Conservation (phyloP, 73 alveolate species). For the Symbiodinium pilosum region DNA sequence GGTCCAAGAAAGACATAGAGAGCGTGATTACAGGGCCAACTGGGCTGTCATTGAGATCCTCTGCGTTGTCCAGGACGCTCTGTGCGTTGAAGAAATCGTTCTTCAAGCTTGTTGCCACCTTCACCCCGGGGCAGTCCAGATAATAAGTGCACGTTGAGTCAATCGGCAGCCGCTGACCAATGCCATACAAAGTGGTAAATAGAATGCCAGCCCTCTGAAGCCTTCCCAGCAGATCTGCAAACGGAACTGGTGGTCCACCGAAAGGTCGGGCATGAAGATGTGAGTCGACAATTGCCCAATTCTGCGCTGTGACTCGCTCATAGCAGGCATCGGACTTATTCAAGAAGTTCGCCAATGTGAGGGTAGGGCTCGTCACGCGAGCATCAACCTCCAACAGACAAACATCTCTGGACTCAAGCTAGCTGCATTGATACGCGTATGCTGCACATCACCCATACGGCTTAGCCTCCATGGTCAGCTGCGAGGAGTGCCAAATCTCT, state of each 20-base stretch:
- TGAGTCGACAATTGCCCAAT: constrained; percentile 85
- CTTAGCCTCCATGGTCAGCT: too few species aligned
- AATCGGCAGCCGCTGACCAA: constrained; percentile 80
- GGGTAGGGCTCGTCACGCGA: background rate
- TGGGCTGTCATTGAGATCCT: background rate
- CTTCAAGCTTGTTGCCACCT: constrained; percentile 39
- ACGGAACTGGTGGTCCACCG: constrained; percentile 84
- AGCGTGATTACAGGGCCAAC: constrained; percentile 46
- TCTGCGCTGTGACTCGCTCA: constrained; percentile 6
- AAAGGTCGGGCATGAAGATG: constrained; percentile 76
- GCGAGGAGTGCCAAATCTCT: too few species aligned
- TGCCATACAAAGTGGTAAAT: constrained; percentile 61
- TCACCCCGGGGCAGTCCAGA: constrained; percentile 77
- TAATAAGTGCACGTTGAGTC: constrained; percentile 50
- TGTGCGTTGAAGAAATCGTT: constrained; percentile 87
- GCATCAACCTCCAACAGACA: constrained; percentile 9
- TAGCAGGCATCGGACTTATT: constrained; percentile 1
- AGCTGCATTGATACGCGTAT: too few species aligned
- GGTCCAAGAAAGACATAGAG: constrained; percentile 66
- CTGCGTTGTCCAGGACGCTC: constrained; percentile 64
- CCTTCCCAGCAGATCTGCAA: constrained; percentile 44
- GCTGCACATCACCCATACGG: too few species aligned
- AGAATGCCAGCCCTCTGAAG: constrained; percentile 61
- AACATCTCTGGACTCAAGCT: background rate
- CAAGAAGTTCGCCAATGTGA: constrained; percentile 47